phyloP scores from a whole-genome alignment of 1,284 basidiomycete species.

The Gomphus sp. region DNA sequence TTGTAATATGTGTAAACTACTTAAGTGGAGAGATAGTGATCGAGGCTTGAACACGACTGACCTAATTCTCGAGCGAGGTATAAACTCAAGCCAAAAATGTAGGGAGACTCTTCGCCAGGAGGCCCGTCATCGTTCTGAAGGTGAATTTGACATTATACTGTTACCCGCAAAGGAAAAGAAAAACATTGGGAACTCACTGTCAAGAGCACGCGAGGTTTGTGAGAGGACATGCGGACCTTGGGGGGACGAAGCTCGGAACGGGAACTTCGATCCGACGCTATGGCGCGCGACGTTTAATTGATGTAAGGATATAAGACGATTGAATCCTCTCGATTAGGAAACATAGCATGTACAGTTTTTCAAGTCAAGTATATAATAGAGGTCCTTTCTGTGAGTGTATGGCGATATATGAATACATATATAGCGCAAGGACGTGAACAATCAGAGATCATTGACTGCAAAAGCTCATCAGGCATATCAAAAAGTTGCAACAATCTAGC shows the following conservation, averaged over 20 bases:
- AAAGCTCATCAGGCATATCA: no score
- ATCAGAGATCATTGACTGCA: no score
- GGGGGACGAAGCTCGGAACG: background rate
- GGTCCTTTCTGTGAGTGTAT: no score
- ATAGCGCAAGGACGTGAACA: no score
- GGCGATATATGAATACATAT: no score
- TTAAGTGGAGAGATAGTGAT: background rate
- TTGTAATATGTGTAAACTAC: conserved; percentile 17
- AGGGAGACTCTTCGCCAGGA: conserved; percentile 70
- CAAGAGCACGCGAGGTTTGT: conserved; percentile 1
- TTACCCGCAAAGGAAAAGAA: background rate
- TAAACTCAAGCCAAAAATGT: conserved; percentile 71
- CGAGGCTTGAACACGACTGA: conserved; percentile 19
- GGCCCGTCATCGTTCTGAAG: conserved; percentile 83
- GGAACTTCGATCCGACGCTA: background rate
- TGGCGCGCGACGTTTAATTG: background rate
- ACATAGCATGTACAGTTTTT: no score
- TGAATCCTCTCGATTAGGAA: no score
- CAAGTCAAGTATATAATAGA: no score
- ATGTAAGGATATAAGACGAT: no score
- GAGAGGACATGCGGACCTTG: background rate
- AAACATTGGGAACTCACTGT: background rate
- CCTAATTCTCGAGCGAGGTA: conserved; percentile 58
- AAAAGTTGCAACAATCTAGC: no score
- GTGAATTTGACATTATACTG: background rate